These are phyloP conservation scores for Hypholoma fasciculare DNA, from an alignment of 768 basidiomycete species.

Conservation along the genomic window DNA sequence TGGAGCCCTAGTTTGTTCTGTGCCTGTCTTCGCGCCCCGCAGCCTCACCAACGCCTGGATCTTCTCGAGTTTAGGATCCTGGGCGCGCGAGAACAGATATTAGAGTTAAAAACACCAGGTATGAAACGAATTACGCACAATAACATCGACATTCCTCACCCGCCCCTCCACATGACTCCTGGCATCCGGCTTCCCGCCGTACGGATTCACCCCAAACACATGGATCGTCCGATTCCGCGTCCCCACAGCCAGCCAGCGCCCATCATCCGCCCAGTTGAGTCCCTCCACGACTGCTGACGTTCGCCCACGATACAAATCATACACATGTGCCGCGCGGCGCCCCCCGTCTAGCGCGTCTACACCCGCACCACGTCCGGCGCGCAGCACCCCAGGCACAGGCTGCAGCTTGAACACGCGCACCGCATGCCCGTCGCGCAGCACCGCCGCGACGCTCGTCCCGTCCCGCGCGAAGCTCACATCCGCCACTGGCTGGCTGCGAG, in stretches of 20 bases:
- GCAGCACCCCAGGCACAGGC: conserved; percentile 20
- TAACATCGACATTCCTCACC: conserved; percentile 52
- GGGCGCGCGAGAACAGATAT: background rate
- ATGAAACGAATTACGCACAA: conserved; percentile 34
- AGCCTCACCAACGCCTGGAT: conserved; percentile 60
- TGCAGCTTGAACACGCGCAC: conserved; percentile 46
- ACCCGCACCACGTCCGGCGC: background rate
- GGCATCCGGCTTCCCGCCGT: conserved; percentile 67
- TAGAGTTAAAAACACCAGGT: background rate
- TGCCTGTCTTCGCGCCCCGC: conserved; percentile 27
- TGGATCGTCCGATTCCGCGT: conserved; percentile 67
- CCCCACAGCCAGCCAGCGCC: conserved; percentile 69
- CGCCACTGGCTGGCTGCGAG: conserved; percentile 46
- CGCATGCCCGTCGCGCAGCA: conserved; percentile 55
- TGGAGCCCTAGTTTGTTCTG: conserved; percentile 34
- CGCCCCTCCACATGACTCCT: conserved; percentile 58
- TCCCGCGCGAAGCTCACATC: conserved; percentile 51
- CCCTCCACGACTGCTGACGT: conserved; percentile 65
- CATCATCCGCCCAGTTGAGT: conserved; percentile 54
- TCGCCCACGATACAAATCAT: conserved; percentile 69
- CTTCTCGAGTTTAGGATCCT: conserved; percentile 56
- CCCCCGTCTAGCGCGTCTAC: background rate
- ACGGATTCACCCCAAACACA: conserved; percentile 75
- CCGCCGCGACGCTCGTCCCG: conserved; percentile 51
- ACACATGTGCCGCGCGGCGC: conserved; percentile 52